Evolutionary conservation across 306 rosid genomes (phyloP), one percentile per base, ranked within the genome.

Genomic region (Malus sieversii): DNA sequence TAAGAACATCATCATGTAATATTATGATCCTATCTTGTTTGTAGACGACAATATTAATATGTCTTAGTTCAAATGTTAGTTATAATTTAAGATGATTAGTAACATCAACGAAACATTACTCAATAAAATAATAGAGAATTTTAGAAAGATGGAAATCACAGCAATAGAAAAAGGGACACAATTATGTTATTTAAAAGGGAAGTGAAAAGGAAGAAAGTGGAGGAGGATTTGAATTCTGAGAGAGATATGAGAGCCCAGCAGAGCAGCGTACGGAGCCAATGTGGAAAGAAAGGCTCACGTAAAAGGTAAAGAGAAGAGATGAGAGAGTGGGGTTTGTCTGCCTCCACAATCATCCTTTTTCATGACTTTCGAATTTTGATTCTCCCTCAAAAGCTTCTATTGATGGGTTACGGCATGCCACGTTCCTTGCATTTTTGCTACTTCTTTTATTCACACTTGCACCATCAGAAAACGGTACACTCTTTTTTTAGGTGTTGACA

Each of bases 351-450:
- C 76, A 77, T 80, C 79, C 71, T 67, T 77, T 82, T 81, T 75
- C 69, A 10, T 35, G 70, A 75, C 79, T 76, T 69, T 7, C 2
- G 42, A 7, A 38, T 38, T 78, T 73, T 61, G 44, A 83, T 85
- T 85, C 84, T 75, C 65, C 59, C 27, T 66, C 23, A 70, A 85
- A 59, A 79, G 60, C 66, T 22, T 38, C 58, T 32, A 42, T 29
- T 12, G 73, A 60, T 80, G 89, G 89, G 73, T 61, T 25, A 70
- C 55, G 66, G 33, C 23, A 67, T 78, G 89, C 91, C 93, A 87
- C 91, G 87, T 85, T 53, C 32, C 15, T 46, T 53, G 1, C n/a
- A 33, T 65, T 68, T 44, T 60, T 69, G 55, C 68, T 45, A 32
- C 79, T 12, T 19, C 23, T 27, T 51, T 1, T 14, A 61, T 35